Percentiles rank a stretch among this genome's conserved stretches.
Conservation (phyloP, 1,284 basidiomycete genomes). For the Dichomitus squalens region DNA sequence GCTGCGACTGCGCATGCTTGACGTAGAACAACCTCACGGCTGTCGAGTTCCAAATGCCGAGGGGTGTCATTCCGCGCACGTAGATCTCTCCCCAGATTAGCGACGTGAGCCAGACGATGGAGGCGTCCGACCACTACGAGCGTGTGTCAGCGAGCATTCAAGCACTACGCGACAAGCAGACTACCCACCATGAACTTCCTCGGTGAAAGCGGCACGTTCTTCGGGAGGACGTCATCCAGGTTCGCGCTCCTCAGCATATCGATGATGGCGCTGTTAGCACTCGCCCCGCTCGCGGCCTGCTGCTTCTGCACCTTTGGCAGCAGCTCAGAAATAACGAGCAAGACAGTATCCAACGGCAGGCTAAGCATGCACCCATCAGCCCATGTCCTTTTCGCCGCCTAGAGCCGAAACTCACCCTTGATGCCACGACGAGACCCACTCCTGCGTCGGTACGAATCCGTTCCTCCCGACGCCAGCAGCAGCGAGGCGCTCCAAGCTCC, state of each 20-base stretch:
- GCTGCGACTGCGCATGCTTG: slow-evolving; percentile 74
- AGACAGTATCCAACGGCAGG: slow-evolving; percentile 82
- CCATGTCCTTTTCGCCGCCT: neutral
- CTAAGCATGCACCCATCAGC: slow-evolving; percentile 38
- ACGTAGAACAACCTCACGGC: slow-evolving; percentile 87
- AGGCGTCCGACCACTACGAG: slow-evolving; percentile 84
- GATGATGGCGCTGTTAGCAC: slow-evolving; percentile 63
- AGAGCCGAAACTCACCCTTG: slow-evolving; percentile 63
- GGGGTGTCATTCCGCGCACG: slow-evolving; percentile 80
- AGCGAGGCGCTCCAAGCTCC: slow-evolving; percentile 64
- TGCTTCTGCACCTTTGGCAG: slow-evolving; percentile 85
- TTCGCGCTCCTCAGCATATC: slow-evolving; percentile 72
- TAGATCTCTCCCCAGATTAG: slow-evolving; percentile 94
- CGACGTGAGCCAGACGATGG: slow-evolving; percentile 86
- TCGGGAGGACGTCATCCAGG: slow-evolving; percentile 71
- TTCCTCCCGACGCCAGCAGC: slow-evolving; percentile 76
- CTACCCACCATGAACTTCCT: slow-evolving; percentile 72
- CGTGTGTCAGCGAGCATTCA: slow-evolving; percentile 7
- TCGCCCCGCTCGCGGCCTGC: slow-evolving; percentile 68
- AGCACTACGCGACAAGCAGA: neutral
- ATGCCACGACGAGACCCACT: slow-evolving; percentile 93
- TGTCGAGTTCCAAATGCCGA: slow-evolving; percentile 88
- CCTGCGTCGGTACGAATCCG: slow-evolving; percentile 91
- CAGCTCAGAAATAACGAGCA: slow-evolving; percentile 84
- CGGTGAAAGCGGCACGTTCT: slow-evolving; percentile 61